These are phyloP conservation scores for Taiwanofungus camphoratus DNA, from an alignment of 1,284 basidiomycete species.

Conservation along the genomic window DNA sequence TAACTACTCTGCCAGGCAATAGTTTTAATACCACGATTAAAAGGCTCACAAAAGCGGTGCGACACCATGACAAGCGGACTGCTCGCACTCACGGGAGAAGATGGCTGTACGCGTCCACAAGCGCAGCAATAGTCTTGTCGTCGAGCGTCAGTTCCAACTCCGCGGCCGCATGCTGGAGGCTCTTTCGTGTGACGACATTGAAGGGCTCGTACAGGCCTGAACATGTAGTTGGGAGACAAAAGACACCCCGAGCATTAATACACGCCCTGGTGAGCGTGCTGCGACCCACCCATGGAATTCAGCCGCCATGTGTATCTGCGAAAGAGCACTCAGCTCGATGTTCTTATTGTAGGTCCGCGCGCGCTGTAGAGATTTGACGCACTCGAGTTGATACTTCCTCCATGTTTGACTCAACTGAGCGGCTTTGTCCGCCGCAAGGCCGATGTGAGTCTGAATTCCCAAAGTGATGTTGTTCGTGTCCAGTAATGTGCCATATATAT, in stretches of 20 bases:
- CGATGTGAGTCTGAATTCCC: constrained; percentile 13
- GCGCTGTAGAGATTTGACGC: constrained; percentile 6
- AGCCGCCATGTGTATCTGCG: constrained; percentile 30
- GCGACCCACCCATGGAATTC: constrained; percentile 27
- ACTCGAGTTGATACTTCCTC: constrained; percentile 31
- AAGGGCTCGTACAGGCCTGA: constrained; percentile 27
- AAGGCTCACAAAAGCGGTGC: neutral
- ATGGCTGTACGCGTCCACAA: constrained; percentile 24
- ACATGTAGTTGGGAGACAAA: neutral
- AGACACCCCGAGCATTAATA: neutral
- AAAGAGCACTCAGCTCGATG: too few relatives aligned
- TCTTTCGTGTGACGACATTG: constrained; percentile 24
- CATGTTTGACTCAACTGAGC: constrained; percentile 18
- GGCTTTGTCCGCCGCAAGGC: constrained; percentile 16
- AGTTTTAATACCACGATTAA: too few relatives aligned
- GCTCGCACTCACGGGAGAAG: constrained; percentile 20
- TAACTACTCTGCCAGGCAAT: too few relatives aligned
- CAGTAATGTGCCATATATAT: constrained; percentile 30
- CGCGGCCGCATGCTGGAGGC: constrained; percentile 24
- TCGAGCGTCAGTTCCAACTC: constrained; percentile 18
- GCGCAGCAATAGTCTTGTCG: constrained; percentile 10
- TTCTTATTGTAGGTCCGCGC: neutral
- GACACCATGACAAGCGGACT: neutral
- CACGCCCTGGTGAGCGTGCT: neutral
- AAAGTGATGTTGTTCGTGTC: constrained; percentile 24